phyloP scores from a whole-genome alignment of 139 green algal species.

The Eudorina sp. region DNA sequence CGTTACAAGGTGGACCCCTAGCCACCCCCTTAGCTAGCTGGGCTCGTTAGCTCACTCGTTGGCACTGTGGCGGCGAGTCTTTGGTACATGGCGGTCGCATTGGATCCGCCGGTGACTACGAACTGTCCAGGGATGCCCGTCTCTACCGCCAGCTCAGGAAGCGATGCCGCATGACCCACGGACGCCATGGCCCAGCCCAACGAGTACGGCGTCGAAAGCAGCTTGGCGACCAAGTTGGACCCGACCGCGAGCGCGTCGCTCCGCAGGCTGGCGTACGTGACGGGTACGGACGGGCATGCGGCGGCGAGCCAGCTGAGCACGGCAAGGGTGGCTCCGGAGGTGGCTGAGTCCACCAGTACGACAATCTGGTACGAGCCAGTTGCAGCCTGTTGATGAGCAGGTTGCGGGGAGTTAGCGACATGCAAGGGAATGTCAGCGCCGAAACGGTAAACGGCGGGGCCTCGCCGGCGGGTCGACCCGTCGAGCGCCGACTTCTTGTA shows the following conservation, averaged over 20 bases:
- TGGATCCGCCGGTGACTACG: not conserved
- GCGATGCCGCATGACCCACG: not conserved
- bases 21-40: too few species aligned
- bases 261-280: not conserved
- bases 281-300: conserved; percentile 4
- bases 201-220: not conserved
- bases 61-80: conserved; percentile 7
- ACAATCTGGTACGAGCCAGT: conserved; percentile 4
- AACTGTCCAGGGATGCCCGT: not conserved
- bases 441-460: too few species aligned
- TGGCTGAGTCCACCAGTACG: not conserved
- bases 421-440: too few species aligned
- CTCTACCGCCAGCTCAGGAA: conserved; percentile 30
- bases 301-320: not conserved
- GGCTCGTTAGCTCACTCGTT: conserved; percentile 32
- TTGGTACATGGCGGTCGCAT: conserved; percentile 12
- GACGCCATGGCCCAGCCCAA: not conserved
- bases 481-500: too few species aligned
- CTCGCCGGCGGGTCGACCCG: too few species aligned
- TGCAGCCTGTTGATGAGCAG: not conserved
- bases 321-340: conserved; percentile 2
- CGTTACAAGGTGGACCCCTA: too few species aligned
- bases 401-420: too few species aligned
- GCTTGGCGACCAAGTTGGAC: not conserved
- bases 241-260: not conserved